Evolutionary conservation across 1,139 yeast genomes (phyloP), one percentile per base, ranked within the genome.

Genomic region (Spathaspora sp.): DNA sequence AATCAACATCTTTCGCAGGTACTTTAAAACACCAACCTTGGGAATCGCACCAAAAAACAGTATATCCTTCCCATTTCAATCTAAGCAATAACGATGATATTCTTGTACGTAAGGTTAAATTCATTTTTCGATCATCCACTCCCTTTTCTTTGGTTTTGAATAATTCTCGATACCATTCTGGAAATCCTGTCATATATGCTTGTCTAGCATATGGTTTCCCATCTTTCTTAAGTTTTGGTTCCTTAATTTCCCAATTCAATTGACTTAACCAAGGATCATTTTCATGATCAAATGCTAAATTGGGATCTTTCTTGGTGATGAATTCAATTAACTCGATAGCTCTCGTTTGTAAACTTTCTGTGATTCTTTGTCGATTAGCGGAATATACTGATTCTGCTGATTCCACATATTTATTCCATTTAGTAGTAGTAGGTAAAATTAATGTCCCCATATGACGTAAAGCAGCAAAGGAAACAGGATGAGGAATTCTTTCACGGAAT

Each of bases 401-500:
- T n/a, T 74, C 65, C 20, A 90, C 66, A 58, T 90, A 95, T 2
- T 75, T 61, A 17, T 82, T 74, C 99, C 99, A 95, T 29, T 76
- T 69, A 13, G 66, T 65, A 16, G 88, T 81, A 1, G 96, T 86
- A 1, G 99, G 97, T 42, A 95, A 69, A 43, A 91, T 79, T 45
- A 88, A 79, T n/a, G 85, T 75, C 4, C 91, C 85, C 60, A 95
- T 72, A 51, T 83, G 86, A 51, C 86, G 75, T 47, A 93, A 69
- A 0, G 97, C 97, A 1, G 95, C 93, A 70, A 93, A 87, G 20
- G 96, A 89, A 1, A 91, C 96, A 0, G 99, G 98, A 64, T 95
- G 99, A 0, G 98, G 97, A 29, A 91, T 82, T 44, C 82, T 78
- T 26, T 69, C 58, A 37, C 80, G 65, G 58, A 88, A 95, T 29